These are phyloP conservation scores for Gossypium longicalyx DNA, from an alignment of 345 rosid genomes.

Conservation along the genomic window DNA sequence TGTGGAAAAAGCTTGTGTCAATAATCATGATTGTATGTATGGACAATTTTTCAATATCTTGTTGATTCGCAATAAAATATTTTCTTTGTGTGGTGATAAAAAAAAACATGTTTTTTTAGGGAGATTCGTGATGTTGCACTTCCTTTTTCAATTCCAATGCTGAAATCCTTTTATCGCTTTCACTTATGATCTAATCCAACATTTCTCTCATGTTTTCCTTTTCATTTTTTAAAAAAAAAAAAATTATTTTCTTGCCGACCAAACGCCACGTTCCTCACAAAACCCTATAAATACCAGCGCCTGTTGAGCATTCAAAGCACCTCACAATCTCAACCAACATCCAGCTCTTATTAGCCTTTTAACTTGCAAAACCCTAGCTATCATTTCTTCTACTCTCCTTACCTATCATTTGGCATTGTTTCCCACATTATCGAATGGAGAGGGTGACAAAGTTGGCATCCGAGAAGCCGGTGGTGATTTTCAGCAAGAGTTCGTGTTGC, in stretches of 20 bases:
- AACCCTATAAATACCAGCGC: slow-evolving; percentile 24
- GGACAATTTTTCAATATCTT: too few relatives aligned
- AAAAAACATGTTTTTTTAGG: too few relatives aligned
- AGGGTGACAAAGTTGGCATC: slow-evolving; percentile 64
- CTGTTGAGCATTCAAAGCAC: not conserved
- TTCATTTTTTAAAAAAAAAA: not conserved
- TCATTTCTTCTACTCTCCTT: not conserved
- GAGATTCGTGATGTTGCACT: slow-evolving; percentile 26
- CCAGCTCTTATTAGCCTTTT: not conserved
- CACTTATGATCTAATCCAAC: slow-evolving; percentile 13
- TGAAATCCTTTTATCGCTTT: slow-evolving; percentile 12
- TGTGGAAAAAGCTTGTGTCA: too few relatives aligned
- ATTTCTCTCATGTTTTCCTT: not conserved
- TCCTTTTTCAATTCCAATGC: not conserved
- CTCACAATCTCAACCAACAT: not conserved
- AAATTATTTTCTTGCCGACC: not conserved
- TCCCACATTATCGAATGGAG: slow-evolving; percentile 46
- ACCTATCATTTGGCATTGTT: not conserved
- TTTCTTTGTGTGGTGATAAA: too few relatives aligned
- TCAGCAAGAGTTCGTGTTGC: slow-evolving; percentile 90
- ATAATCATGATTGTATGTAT: too few relatives aligned
- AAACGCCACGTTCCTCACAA: not conserved
- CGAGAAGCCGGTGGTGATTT: slow-evolving; percentile 94
- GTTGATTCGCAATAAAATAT: too few relatives aligned
- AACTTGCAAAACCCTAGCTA: not conserved